These are phyloP conservation scores for Nissolia schottii DNA, from an alignment of 306 rosid genomes.

Conservation along the genomic window DNA sequence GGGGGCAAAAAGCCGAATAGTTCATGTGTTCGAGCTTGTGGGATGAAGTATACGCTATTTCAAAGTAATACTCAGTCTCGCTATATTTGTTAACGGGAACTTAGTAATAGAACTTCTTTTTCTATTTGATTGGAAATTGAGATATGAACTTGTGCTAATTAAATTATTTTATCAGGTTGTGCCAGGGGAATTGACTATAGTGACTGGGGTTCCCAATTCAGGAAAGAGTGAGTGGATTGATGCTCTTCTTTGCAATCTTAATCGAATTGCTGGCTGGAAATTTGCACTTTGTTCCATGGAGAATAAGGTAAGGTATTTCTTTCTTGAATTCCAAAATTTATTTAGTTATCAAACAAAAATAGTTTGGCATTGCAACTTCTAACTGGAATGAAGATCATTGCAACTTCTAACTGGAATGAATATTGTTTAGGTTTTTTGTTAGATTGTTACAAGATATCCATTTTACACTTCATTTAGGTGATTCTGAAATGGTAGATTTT, in stretches of 20 bases:
- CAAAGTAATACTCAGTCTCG: no score
- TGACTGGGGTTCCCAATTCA: slow-evolving; percentile 95
- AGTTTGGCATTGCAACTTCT: background rate
- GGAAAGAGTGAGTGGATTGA: slow-evolving; percentile 99
- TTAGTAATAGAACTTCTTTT: background rate
- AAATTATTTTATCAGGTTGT: slow-evolving; percentile 58
- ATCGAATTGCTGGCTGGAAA: slow-evolving; percentile 64
- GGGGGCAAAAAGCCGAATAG: no score
- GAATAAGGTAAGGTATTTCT: slow-evolving; percentile 59
- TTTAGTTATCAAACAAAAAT: background rate
- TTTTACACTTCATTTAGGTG: background rate
- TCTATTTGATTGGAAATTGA: background rate
- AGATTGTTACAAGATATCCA: background rate
- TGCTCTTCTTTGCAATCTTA: slow-evolving; percentile 92
- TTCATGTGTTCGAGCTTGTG: no score
- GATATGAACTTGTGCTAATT: background rate
- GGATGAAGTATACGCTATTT: no score
- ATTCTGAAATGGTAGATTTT: background rate
- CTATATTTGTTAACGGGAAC: background rate
- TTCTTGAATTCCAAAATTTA: slow-evolving; percentile 15
- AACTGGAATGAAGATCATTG: background rate
- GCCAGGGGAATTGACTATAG: slow-evolving; percentile 89
- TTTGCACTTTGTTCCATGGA: slow-evolving; percentile 96
- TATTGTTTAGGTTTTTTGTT: background rate
- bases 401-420: background rate